Evolutionary conservation across 495 filamentous ascomycete species (phyloP).

Genomic region (Aspergillus hancockii): DNA sequence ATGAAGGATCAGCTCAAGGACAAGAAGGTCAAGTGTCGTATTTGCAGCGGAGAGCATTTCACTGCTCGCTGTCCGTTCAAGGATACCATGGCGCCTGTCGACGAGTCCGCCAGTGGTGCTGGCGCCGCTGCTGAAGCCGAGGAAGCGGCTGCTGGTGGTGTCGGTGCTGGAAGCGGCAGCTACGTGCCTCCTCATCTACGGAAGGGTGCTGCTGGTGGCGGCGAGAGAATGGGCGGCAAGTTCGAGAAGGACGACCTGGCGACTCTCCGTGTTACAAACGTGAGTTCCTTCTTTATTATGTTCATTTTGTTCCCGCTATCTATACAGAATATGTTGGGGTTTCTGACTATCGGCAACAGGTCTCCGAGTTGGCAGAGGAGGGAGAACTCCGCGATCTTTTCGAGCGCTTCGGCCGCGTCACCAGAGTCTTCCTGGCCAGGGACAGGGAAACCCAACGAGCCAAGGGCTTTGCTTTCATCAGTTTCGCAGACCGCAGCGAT

Average conservation of each 20-base stretch:
- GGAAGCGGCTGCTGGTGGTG: conserved; percentile 51
- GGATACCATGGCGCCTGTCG: conserved; percentile 76
- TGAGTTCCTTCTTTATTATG: conserved; percentile 48
- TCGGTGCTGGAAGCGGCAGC: conserved; percentile 69
- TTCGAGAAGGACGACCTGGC: conserved; percentile 96
- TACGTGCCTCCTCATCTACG: conserved; percentile 94
- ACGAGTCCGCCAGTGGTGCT: conserved; percentile 60
- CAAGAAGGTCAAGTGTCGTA: conserved; percentile 99
- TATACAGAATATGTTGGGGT: background rate
- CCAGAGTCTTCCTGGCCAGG: conserved; percentile 94
- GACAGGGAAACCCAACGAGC: conserved; percentile 92
- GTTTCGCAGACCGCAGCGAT: conserved; percentile 84
- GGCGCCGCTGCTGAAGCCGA: conserved; percentile 53
- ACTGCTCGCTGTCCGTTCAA: conserved; percentile 91
- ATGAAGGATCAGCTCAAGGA: conserved; percentile 94
- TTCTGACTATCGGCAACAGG: conserved; percentile 49
- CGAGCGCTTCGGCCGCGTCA: conserved; percentile 94
- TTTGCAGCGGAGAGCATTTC: conserved; percentile 98
- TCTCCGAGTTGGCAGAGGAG: conserved; percentile 96
- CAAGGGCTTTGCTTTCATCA: conserved; percentile 98
- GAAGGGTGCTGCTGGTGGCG: conserved; percentile 63
- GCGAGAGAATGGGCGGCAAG: conserved; percentile 91
- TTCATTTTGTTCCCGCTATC: conserved; percentile 11
- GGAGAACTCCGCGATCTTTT: conserved; percentile 94
- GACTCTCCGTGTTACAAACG: conserved; percentile 95